These are phyloP conservation scores for Epichloe baconii DNA, from an alignment of 2,329 filamentous ascomycete genomes.

Conservation along the genomic window DNA sequence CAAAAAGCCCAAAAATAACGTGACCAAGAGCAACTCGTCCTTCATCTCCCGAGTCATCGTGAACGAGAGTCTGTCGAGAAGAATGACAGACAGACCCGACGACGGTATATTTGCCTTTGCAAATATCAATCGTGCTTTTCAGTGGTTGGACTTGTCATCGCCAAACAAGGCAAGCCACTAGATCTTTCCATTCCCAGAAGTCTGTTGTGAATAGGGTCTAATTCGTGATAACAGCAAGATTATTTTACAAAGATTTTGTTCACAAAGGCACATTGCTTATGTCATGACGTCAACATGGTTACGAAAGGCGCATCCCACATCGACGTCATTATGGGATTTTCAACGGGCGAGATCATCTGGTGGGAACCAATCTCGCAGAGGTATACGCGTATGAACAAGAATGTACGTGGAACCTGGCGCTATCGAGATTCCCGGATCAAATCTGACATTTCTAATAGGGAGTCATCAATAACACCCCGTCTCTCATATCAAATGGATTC, in stretches of 20 bases:
- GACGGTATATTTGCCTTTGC: slow-evolving; percentile 85
- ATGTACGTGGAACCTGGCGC: slow-evolving; percentile 36
- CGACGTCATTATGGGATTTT: slow-evolving; percentile 91
- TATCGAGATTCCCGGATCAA: background rate
- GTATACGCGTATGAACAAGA: slow-evolving; percentile 93
- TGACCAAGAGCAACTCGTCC: slow-evolving; percentile 95
- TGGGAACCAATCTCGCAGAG: slow-evolving; percentile 95
- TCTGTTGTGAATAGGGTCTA: slow-evolving; percentile 8
- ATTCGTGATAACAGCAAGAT: slow-evolving; percentile 48
- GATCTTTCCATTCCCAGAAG: background rate
- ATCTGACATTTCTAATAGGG: slow-evolving; percentile 37
- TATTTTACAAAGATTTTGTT: slow-evolving; percentile 93
- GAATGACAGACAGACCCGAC: slow-evolving; percentile 61
- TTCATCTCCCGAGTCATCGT: slow-evolving; percentile 96
- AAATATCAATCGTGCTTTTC: slow-evolving; percentile 88
- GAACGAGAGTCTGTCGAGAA: slow-evolving; percentile 68
- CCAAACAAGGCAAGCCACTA: slow-evolving; percentile 44
- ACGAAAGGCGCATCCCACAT: slow-evolving; percentile 73
- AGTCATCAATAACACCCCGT: slow-evolving; percentile 75
- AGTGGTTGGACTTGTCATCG: slow-evolving; percentile 87
- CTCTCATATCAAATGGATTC: slow-evolving; percentile 83
- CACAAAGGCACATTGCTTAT: slow-evolving; percentile 88
- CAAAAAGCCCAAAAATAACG: slow-evolving; percentile 94
- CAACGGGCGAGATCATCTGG: slow-evolving; percentile 95
- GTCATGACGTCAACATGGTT: slow-evolving; percentile 77